Evolutionary conservation across 257 asterid species (phyloP), one percentile per base, ranked within the genome.

Genomic region (Solanum bulbocastanum): DNA sequence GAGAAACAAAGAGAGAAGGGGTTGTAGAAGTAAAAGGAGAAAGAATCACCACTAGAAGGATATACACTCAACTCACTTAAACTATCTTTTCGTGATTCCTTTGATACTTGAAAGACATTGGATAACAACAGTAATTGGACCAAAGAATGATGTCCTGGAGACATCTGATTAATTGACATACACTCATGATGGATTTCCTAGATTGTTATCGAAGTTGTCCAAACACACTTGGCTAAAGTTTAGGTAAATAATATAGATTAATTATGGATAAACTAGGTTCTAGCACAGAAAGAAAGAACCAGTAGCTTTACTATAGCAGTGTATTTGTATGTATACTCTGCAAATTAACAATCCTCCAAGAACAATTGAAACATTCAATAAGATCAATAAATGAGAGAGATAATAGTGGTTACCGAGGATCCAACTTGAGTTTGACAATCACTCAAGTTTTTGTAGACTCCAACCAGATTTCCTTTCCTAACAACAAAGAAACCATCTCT

Each of bases 401-500:
- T 35, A 87, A 44, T 72, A 89, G 68, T 85, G 25, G 90, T 92
- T 94, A 96, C 99, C 92, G 98, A 96, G 85, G 95, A 90, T 90
- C 98, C 99, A 86, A 94, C 99, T 96, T 96, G 99, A 86, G 95
- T 92, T 91, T 96, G 99, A 75, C 98, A 96, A 89, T 96, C 98
- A 88, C 95, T 95, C 87, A 96, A 92, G 91, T 94, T 95, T 91
- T 94, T 96, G 93, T 94, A 95, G 83, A 96, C 93, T 60, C 99
- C 99, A 86, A 95, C 92, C 83, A 95, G 89, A 88, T 95, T 98
- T 52, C 98, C 99, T 92, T 96, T 96, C 88, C 99, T 96, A 86
- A 94, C 98, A 88, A 96, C 98, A 90, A 94, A 96, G 89, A 96
- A 96, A 37, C 98, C 96, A 87, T 95, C 98, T 88, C 90, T 95